These are phyloP conservation scores for Cercis canadensis DNA, from an alignment of 306 rosid species.

Conservation along the genomic window DNA sequence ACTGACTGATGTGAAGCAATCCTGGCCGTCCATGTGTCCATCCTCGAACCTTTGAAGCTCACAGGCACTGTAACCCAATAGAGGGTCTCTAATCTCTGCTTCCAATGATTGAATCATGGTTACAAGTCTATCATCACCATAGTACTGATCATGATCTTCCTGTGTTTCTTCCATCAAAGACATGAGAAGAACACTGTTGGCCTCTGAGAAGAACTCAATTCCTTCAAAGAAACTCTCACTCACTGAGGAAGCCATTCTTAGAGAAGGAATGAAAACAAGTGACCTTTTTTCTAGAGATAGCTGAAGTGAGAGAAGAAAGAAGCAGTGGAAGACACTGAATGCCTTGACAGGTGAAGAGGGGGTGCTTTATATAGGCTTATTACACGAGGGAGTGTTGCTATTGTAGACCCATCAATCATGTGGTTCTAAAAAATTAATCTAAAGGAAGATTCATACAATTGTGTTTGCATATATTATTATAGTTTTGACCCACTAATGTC, in stretches of 20 bases:
- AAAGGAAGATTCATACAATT: not conserved
- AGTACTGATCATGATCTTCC: conserved; percentile 20
- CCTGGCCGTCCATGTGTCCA: not conserved
- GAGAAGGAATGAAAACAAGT: too few relatives aligned
- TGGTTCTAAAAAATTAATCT: too few relatives aligned
- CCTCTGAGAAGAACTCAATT: conserved; percentile 5
- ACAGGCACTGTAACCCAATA: not conserved
- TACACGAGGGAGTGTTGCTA: too few relatives aligned
- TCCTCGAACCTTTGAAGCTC: not conserved
- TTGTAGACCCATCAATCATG: not conserved
- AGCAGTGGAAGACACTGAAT: not conserved
- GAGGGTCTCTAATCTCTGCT: conserved; percentile 33
- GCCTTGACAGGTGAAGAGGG: not conserved
- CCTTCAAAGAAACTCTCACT: not conserved
- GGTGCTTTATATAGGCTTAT: too few relatives aligned
- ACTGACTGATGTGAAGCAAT: conserved; percentile 23
- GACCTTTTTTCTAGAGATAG: too few relatives aligned
- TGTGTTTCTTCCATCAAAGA: conserved; percentile 35
- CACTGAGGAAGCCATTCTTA: not conserved
- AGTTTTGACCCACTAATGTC: conserved; percentile 34
- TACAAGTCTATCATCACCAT: conserved; percentile 36
- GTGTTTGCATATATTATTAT: conserved; percentile 14
- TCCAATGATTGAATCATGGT: conserved; percentile 43
- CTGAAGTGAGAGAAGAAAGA: too few relatives aligned
- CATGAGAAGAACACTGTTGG: conserved; percentile 30